These are phyloP conservation scores for Backusella morwellensis DNA, from an alignment of 192 early-diverging fungal species.

Conservation along the genomic window DNA sequence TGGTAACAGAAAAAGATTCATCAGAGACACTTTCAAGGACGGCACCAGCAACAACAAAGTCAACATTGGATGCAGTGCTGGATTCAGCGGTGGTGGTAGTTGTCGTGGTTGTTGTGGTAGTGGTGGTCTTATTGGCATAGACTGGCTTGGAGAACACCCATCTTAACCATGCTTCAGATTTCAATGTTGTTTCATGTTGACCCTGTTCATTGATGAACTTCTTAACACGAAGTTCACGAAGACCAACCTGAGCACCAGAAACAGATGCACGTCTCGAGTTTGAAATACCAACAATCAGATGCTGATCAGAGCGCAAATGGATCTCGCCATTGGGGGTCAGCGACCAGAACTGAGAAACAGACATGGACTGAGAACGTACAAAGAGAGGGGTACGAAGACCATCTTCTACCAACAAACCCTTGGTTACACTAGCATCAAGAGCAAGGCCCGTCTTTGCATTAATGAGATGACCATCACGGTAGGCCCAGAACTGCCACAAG, in stretches of 20 bases:
- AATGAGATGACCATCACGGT: slow-evolving; percentile 19
- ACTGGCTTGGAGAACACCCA: slow-evolving; percentile 16
- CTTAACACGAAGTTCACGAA: slow-evolving; percentile 16
- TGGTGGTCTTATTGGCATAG: neutral
- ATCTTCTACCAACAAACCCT: slow-evolving; percentile 15
- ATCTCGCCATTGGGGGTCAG: slow-evolving; percentile 22
- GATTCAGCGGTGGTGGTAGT: neutral
- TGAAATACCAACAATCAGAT: slow-evolving; percentile 15
- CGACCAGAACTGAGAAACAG: slow-evolving; percentile 23
- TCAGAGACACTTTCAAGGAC: slow-evolving; percentile 13
- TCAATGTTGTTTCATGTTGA: slow-evolving; percentile 2
- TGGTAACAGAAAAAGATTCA: neutral
- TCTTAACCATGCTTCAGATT: slow-evolving; percentile 6
- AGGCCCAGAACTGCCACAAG: slow-evolving; percentile 20
- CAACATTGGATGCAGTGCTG: neutral
- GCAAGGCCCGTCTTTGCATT: slow-evolving; percentile 20
- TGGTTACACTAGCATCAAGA: neutral
- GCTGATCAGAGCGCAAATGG: slow-evolving; percentile 9
- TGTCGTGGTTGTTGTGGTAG: neutral
- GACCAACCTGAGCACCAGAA: slow-evolving; percentile 8
- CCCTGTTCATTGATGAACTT: neutral
- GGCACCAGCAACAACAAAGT: neutral
- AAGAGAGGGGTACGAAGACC: slow-evolving; percentile 9
- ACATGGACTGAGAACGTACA: slow-evolving; percentile 2
- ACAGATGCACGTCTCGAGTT: slow-evolving; percentile 4